phyloP scores from a whole-genome alignment of 1,284 basidiomycete species.

The Ustilago nuda region DNA sequence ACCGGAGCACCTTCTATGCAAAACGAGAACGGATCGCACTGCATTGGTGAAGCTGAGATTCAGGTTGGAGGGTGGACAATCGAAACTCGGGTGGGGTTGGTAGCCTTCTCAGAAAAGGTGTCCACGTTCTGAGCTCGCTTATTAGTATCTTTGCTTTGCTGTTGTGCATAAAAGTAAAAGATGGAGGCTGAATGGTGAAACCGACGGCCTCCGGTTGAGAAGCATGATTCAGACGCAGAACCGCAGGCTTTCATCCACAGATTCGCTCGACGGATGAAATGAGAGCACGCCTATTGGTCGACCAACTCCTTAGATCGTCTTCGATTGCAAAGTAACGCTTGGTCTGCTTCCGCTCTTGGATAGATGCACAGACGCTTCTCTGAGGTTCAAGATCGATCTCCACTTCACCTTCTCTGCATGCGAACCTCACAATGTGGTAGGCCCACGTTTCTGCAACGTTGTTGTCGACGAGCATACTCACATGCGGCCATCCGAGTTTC shows the following conservation, averaged over 20 bases:
- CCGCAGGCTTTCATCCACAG: not conserved
- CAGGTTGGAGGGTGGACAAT: not conserved
- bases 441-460: not conserved
- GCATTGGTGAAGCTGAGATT: not conserved
- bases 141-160: constrained; percentile 15
- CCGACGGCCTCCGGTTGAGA: not conserved
- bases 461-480: not conserved
- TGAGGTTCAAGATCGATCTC: not conserved
- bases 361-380: not conserved
- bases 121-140: constrained; percentile 46
- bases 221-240: not conserved
- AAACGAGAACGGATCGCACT: not conserved
- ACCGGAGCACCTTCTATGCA: not conserved
- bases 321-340: not conserved
- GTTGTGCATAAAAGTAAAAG: not conserved
- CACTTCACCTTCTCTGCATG: not conserved
- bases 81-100: not conserved
- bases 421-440: not conserved
- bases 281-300: not conserved
- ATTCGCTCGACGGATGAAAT: not conserved
- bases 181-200: not conserved
- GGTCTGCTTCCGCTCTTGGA: not conserved
- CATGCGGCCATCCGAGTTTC: not conserved
- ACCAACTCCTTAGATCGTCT: not conserved
- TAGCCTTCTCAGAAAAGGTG: constrained; percentile 12